Evolutionary conservation across 805 yeast species (phyloP).

Genomic region (Saturnispora zaruensis): DNA sequence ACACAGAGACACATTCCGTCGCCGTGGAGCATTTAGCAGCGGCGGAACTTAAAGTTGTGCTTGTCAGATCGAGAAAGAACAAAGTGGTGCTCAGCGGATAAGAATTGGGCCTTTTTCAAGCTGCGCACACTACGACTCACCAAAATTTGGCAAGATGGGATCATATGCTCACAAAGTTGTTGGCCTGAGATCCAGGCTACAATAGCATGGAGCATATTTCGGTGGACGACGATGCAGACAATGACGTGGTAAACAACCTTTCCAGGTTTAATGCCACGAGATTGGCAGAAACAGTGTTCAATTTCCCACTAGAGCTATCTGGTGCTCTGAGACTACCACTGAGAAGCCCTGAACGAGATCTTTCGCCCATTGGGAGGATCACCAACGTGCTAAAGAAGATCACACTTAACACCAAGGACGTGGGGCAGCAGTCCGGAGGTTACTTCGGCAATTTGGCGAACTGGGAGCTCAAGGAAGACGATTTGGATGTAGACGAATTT

Average conservation of each 20-base stretch:
- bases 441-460: not conserved
- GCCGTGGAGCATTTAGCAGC: slow-evolving; percentile 4
- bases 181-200: not conserved
- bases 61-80: not conserved
- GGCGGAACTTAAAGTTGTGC: slow-evolving; percentile 16
- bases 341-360: not conserved
- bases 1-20: slow-evolving; percentile 19
- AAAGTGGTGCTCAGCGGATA: slow-evolving; percentile 1
- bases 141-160: not conserved
- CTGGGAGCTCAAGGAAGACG: not conserved
- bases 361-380: slow-evolving; percentile 4
- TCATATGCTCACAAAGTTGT: not conserved
- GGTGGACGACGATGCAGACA: not conserved
- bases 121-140: not conserved
- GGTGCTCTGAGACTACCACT: slow-evolving; percentile 19
- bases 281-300: slow-evolving; percentile 29
- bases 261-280: not conserved
- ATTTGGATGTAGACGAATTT: not conserved
- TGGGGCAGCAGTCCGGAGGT: not conserved
- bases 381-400: not conserved
- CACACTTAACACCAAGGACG: not conserved
- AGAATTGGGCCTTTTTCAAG: not conserved
- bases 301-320: slow-evolving; percentile 55
- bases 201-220: not conserved
- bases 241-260: not conserved